phyloP scores from a whole-genome alignment of 805 yeast species.

The Grigorovia yakushimaensis region DNA sequence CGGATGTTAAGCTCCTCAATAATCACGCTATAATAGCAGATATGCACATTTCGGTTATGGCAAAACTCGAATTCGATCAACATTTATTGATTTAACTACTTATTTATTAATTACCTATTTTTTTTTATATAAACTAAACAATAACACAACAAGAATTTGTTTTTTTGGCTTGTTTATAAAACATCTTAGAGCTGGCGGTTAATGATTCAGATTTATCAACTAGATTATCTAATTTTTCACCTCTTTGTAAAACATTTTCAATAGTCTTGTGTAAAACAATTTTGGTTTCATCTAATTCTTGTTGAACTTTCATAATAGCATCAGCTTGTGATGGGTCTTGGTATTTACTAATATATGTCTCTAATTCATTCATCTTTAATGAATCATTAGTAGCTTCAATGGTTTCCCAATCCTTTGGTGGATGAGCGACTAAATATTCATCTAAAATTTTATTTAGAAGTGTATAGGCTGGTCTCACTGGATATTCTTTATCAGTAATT shows the following conservation, averaged over 20 bases:
- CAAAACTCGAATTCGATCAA: no score
- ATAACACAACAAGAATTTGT: conserved; percentile 82
- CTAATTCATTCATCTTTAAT: conserved; percentile 39
- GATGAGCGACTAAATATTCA: conserved; percentile 78
- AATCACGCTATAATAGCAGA: no score
- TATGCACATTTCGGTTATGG: no score
- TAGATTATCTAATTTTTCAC: conserved; percentile 87
- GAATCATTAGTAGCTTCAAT: conserved; percentile 34
- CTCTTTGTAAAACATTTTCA: conserved; percentile 88
- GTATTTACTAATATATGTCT: conserved; percentile 65
- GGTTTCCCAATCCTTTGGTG: conserved; percentile 58
- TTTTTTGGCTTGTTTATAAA: conserved; percentile 94
- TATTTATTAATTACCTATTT: not conserved
- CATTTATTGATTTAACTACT: no score
- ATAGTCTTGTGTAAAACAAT: conserved; percentile 93
- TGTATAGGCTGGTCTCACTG: conserved; percentile 93
- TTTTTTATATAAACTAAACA: conserved; percentile 32
- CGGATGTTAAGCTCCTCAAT: no score
- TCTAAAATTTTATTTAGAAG: conserved; percentile 83
- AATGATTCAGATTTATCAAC: conserved; percentile 94
- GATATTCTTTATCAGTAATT: conserved; percentile 91
- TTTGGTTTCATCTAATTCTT: conserved; percentile 95
- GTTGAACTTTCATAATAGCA: conserved; percentile 92
- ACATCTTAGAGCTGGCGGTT: conserved; percentile 80
- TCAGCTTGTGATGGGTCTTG: conserved; percentile 98